Percentiles rank a stretch among this genome's conserved stretches.
Conservation (phyloP, 78 protist species). For the Protostelium mycophagum region DNA sequence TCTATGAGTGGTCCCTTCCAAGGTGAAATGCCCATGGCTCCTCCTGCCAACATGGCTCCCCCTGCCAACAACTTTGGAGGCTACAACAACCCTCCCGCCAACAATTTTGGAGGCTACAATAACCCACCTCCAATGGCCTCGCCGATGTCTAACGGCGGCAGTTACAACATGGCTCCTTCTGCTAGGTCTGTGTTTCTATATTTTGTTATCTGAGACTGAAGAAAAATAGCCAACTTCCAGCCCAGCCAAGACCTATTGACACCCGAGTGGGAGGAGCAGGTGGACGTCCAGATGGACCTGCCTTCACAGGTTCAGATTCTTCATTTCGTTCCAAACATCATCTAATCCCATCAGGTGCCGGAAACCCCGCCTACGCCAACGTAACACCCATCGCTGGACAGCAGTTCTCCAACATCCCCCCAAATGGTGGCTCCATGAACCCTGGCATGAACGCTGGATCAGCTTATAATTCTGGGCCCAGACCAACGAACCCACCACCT, state of each 20-base stretch:
- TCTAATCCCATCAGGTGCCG: background rate
- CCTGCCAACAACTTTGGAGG: background rate
- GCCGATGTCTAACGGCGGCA: background rate
- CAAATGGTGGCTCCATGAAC: no score
- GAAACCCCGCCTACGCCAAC: background rate
- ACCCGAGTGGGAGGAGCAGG: no score
- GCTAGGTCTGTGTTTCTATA: background rate
- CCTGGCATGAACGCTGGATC: no score
- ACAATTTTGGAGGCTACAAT: background rate
- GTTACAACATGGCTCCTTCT: background rate
- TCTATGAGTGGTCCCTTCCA: background rate
- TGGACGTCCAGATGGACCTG: background rate
- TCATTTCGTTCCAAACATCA: background rate
- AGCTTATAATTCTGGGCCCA: no score
- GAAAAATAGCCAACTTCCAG: background rate
- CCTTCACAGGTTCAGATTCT: background rate
- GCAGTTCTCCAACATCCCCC: background rate
- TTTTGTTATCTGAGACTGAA: background rate
- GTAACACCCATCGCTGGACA: background rate
- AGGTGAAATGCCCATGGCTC: background rate
- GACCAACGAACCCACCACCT: no score
- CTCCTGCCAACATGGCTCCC: background rate
- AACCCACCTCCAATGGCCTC: background rate
- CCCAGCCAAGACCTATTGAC: no score
- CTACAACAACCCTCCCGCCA: background rate